phyloP scores from a whole-genome alignment of 2,329 filamentous ascomycete genomes.

The Claviceps lovelessii region DNA sequence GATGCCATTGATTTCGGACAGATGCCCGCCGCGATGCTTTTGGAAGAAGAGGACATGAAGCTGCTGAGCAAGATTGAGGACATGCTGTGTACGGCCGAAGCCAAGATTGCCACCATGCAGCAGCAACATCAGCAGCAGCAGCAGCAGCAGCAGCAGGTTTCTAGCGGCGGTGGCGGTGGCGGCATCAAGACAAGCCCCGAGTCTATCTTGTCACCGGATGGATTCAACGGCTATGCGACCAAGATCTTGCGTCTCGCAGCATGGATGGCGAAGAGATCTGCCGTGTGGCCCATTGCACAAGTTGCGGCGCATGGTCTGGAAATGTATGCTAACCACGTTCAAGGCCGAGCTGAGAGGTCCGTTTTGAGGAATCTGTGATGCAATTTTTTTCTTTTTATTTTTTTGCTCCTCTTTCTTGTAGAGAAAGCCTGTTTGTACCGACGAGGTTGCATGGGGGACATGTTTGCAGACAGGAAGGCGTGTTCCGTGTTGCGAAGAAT shows the following conservation, averaged over 20 bases:
- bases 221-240: conserved; percentile 63
- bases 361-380: conserved; percentile 15
- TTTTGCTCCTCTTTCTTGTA: no score
- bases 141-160: conserved; percentile 26
- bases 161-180: no score
- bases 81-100: conserved; percentile 61
- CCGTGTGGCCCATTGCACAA: conserved; percentile 67
- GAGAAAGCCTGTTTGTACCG: no score
- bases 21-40: conserved; percentile 74
- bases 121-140: conserved; percentile 29
- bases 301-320: conserved; percentile 42
- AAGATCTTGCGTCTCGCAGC: conserved; percentile 76
- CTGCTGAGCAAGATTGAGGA: conserved; percentile 70
- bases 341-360: conserved; percentile 38
- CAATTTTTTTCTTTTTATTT: neutral
- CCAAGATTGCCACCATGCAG: conserved; percentile 51
- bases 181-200: conserved; percentile 41
- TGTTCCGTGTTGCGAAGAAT: no score
- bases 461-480: no score
- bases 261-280: conserved; percentile 74
- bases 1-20: conserved; percentile 66
- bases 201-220: conserved; percentile 38
- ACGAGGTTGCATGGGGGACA: no score
- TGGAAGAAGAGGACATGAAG: conserved; percentile 85
- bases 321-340: conserved; percentile 38